Conservation (phyloP, 352 stramenopile species). For the Phytophthora fragariaefolia region DNA sequence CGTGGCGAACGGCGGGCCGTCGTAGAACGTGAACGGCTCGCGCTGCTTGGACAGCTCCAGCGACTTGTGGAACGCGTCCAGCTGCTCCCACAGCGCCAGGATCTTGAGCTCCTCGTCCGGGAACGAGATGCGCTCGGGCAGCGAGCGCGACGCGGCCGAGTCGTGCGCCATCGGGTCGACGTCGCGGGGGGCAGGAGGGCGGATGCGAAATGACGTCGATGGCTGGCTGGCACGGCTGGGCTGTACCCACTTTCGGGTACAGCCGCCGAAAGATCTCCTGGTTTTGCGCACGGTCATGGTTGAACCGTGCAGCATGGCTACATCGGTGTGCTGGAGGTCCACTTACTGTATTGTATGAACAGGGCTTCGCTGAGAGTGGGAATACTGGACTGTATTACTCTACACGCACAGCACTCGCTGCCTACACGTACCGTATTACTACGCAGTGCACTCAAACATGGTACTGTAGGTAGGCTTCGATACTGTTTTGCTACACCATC, state of each 20-base stretch:
- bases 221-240: constrained; percentile 19
- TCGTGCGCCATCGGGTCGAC: constrained; percentile 30
- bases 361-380: too few species aligned
- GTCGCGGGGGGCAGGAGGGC: neutral
- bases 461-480: too few species aligned
- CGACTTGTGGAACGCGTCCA: constrained; percentile 92
- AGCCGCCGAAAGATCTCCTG: constrained; percentile 16
- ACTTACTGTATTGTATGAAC: too few species aligned
- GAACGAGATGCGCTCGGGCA: constrained; percentile 90
- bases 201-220: constrained; percentile 18
- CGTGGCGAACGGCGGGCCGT: constrained; percentile 99
- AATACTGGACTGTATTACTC: too few species aligned
- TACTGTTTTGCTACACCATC: too few species aligned
- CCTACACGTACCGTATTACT: too few species aligned
- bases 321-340: too few species aligned
- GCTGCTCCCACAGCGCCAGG: constrained; percentile 81
- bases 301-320: neutral
- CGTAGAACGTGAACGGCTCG: constrained; percentile 99
- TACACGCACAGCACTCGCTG: too few species aligned
- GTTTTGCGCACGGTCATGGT: too few species aligned
- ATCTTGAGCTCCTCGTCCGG: constrained; percentile 84
- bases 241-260: constrained; percentile 10
- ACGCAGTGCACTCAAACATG: too few species aligned
- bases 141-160: constrained; percentile 56
- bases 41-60: constrained; percentile 92